Base-by-base conservation (phyloP, 345 rosid species). In the Citrus medica region DNA sequence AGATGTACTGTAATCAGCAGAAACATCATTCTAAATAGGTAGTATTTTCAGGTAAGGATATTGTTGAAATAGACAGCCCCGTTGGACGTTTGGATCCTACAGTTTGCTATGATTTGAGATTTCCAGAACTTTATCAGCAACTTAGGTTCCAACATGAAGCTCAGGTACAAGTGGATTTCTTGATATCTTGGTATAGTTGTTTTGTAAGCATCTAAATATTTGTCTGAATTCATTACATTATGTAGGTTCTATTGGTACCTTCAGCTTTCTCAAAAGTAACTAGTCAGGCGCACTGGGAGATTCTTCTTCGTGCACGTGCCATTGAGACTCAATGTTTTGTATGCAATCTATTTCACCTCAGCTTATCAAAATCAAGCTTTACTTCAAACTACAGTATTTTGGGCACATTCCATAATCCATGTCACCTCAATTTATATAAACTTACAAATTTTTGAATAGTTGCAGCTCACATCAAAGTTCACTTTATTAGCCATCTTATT, bases 291-390 rank as follows among this genome's bases (percentile, higher is more conserved):
- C 99, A 93, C 80, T 95, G 98, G 99, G 98, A 95, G 84, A 81
- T 92, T 85, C 91, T 93, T 67, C 98, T 95, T 61, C 90, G 97
- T 79, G 90, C 98, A 75, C 87, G 94, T 53, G 99, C 99, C 62
- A 88, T 95, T 42, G 97, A 95, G 87, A 95, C 97, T 28, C 99
- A 95, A 72, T 93, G 98, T 86, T 95, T 91, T 83, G 97, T 93
- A 90, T 75, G 91, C 74, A 53, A 69, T 42, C 64, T 58, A 40
- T 77, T 62, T 42, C 32, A 14, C 2, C 42, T 56, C 16, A 42
- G 16, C 48, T 9, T 9, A 40, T 40, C 48, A 9, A 40, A 42
- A 42, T 53, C 67, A 74, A 61, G 58, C 21, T 9, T 63, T 55
- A 12, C 27, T 63, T 71, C 76, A 55, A 16, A 24, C 53, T 42